Conservation (phyloP, 2,329 filamentous ascomycete species). For the Penicillium thymicola region DNA sequence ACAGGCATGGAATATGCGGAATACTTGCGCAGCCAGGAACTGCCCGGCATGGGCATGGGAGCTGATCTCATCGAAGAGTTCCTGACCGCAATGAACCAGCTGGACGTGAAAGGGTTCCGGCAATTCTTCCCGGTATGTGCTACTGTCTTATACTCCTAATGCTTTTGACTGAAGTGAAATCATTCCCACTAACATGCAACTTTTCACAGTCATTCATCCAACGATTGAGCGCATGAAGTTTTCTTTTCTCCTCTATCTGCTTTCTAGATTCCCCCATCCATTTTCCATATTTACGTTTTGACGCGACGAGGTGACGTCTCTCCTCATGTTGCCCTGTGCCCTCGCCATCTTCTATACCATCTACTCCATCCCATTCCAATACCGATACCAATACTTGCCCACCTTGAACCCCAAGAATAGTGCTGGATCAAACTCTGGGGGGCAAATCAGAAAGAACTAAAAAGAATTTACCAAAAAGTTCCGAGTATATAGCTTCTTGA, state of each 20-base stretch:
- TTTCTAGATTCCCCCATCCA: conserved; percentile 27
- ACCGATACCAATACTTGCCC: conserved; percentile 3
- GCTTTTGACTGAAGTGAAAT: neutral
- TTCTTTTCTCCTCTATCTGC: conserved; percentile 17
- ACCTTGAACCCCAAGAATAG: conserved; percentile 6
- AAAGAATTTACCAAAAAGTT: conserved; percentile 6
- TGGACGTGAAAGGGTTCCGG: conserved; percentile 47
- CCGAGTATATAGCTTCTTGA: conserved; percentile 10
- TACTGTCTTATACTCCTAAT: neutral
- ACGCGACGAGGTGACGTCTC: conserved; percentile 21
- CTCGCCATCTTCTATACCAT: conserved; percentile 18
- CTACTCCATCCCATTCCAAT: conserved; percentile 7
- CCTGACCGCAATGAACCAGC: conserved; percentile 42
- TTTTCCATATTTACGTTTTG: conserved; percentile 23
- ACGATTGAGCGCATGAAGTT: conserved; percentile 43
- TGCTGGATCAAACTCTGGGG: conserved; percentile 9
- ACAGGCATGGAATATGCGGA: conserved; percentile 75
- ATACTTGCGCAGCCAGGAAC: conserved; percentile 45
- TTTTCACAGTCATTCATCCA: conserved; percentile 42
- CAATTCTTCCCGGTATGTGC: conserved; percentile 47
- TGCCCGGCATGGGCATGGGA: conserved; percentile 49
- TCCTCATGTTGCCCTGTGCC: conserved; percentile 14
- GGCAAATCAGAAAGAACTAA: conserved; percentile 2
- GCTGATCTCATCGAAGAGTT: conserved; percentile 47
- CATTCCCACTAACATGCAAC: conserved; percentile 5